Evolutionary conservation across 1,284 basidiomycete genomes (phyloP), one percentile per base, ranked within the genome.

Genomic region (Malassezia globosa): DNA sequence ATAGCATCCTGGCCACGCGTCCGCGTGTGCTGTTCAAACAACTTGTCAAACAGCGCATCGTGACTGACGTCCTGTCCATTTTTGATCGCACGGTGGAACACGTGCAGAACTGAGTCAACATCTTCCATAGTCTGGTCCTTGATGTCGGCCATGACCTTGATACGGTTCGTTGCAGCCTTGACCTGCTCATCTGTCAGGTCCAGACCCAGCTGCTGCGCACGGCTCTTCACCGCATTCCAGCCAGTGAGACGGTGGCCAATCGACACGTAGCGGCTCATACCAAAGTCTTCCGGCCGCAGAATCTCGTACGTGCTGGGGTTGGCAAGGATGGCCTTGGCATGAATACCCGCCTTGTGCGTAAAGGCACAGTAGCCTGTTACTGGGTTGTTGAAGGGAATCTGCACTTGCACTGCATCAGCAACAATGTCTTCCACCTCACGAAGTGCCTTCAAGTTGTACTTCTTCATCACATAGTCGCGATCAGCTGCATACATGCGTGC

Each of bases 271-370:
- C 94, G 83, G 22, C 84, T 89, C 73, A 99, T 81, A 64, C 92
- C 92, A 72, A 97, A 97, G 77, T 97, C 92, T 74, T 92, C 87
- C 33, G 70, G 70, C 48, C 62, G 64, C 54, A 72, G 59, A 47
- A 70, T 69, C 54, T 67, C 64, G 57, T 97, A 99, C 8, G 94
- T 99, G 66, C 85, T 87, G 1, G 94, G 94, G 80, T 99, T 97
- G 78, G 96, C 96, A 49, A 99, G 81, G 74, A 99, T 99, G 35
- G 94, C 94, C 80, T 99, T 99, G 76, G 94, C 94, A 75, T 99
- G 94, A 63, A 99, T 99, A 74, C 94, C 94, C 25, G 94, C 94
- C 82, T 99, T 97, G 83, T 97, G 94, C 22, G 94, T 99, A 77
- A 99, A 99, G 16, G 94, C 94, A 72, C 94, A 97, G 77, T 96